These are phyloP conservation scores for Bryopsis sp. DNA, from an alignment of 139 green algal species.

Conservation along the genomic window DNA sequence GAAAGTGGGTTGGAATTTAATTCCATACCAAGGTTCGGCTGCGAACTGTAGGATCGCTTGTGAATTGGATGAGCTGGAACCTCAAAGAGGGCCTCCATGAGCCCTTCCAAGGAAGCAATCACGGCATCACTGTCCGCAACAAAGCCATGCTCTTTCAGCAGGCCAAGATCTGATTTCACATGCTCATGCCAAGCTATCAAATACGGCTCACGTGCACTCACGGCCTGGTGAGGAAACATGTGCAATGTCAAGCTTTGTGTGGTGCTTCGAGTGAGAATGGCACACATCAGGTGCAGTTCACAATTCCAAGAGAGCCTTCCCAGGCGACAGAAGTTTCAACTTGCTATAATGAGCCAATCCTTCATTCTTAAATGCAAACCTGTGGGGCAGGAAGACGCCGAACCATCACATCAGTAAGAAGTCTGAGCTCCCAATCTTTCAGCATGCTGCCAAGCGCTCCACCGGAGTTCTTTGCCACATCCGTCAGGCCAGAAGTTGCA, in stretches of 20 bases:
- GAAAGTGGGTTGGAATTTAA: too few species aligned
- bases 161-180: not conserved
- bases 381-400: not conserved
- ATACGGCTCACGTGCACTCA: slow-evolving; percentile 1
- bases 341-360: too few species aligned
- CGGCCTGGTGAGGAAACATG: not conserved
- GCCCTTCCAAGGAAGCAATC: not conserved
- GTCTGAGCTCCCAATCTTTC: not conserved
- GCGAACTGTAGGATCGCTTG: too few species aligned
- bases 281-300: too few species aligned
- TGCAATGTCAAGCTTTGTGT: slow-evolving; percentile 4
- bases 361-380: not conserved
- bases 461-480: too few species aligned
- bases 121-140: not conserved
- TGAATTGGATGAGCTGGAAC: too few species aligned
- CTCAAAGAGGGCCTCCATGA: slow-evolving; percentile 13
- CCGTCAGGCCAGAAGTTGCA: too few species aligned
- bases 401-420: slow-evolving; percentile 8
- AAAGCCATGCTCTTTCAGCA: not conserved
- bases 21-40: too few species aligned
- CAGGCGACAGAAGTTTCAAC: too few species aligned
- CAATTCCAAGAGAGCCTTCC: too few species aligned
- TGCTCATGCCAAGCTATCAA: slow-evolving; percentile 11
- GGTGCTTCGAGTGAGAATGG: too few species aligned
- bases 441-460: too few species aligned